Conservation (phyloP, 2,329 filamentous ascomycete genomes). For the Septoria petroselini region DNA sequence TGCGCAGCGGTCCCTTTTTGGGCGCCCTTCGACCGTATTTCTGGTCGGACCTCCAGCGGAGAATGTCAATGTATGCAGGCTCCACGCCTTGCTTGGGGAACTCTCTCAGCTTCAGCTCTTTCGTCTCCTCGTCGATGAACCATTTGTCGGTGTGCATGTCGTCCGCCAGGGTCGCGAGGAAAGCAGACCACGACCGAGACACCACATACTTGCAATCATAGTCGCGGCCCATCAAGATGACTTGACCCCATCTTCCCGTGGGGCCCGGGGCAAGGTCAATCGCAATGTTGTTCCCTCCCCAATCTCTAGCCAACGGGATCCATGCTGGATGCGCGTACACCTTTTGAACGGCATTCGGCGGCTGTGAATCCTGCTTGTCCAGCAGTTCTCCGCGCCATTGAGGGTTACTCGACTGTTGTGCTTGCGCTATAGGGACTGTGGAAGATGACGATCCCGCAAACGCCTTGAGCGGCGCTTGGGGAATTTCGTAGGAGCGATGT, state of each 20-base stretch:
- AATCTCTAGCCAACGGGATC: slow-evolving; percentile 95
- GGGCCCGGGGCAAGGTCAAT: slow-evolving; percentile 90
- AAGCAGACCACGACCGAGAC: slow-evolving; percentile 83
- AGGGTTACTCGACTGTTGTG: slow-evolving; percentile 38
- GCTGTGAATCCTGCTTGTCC: slow-evolving; percentile 81
- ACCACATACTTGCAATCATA: slow-evolving; percentile 99
- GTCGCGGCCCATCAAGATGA: slow-evolving; percentile 94
- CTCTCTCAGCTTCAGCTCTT: slow-evolving; percentile 86
- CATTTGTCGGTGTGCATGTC: slow-evolving; percentile 87
- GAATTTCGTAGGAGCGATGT: slow-evolving; percentile 52
- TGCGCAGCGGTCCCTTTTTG: slow-evolving; percentile 48
- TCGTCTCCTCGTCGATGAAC: slow-evolving; percentile 85
- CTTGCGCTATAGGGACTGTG: slow-evolving; percentile 40
- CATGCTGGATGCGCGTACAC: slow-evolving; percentile 90
- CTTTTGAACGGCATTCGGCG: slow-evolving; percentile 80
- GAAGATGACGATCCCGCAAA: slow-evolving; percentile 65
- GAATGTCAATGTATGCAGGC: slow-evolving; percentile 88
- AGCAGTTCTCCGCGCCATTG: slow-evolving; percentile 83
- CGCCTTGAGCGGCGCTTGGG: slow-evolving; percentile 67
- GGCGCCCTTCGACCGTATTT: slow-evolving; percentile 69
- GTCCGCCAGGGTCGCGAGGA: slow-evolving; percentile 83
- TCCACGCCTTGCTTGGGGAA: slow-evolving; percentile 88
- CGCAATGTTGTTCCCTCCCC: slow-evolving; percentile 97
- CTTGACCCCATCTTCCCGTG: slow-evolving; percentile 87
- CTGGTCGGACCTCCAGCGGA: slow-evolving; percentile 93